phyloP scores from a whole-genome alignment of 2,329 filamentous ascomycete species.

The Fusarium sp. region DNA sequence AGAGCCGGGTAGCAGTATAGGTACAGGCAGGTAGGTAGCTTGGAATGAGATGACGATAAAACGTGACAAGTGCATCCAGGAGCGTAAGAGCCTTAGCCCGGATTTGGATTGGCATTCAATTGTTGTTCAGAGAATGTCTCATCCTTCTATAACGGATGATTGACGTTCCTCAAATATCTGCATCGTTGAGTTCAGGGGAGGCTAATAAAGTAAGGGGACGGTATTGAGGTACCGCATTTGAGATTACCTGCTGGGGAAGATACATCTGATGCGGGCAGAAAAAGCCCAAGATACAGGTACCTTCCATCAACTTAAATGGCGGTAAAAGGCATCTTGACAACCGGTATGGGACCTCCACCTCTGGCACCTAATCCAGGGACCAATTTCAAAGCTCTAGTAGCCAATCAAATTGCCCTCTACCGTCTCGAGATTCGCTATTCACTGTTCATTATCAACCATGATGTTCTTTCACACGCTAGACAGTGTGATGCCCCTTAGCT shows the following conservation, averaged over 20 bases:
- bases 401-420: slow-evolving; percentile 23
- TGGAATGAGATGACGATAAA: slow-evolving; percentile 14
- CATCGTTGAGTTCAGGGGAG: slow-evolving; percentile 30
- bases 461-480: slow-evolving; percentile 23
- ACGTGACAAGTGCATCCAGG: neutral
- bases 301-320: slow-evolving; percentile 28
- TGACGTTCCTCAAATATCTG: slow-evolving; percentile 34
- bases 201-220: slow-evolving; percentile 34
- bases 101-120: slow-evolving; percentile 25
- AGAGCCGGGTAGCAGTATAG: slow-evolving; percentile 10
- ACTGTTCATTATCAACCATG: slow-evolving; percentile 12
- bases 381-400: slow-evolving; percentile 16
- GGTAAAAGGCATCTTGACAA: slow-evolving; percentile 28
- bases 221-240: slow-evolving; percentile 12
- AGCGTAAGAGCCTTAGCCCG: slow-evolving; percentile 24
- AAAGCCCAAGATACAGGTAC: slow-evolving; percentile 19
- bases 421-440: slow-evolving; percentile 12
- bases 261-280: slow-evolving; percentile 22
- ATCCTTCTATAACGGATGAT: slow-evolving; percentile 31
- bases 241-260: slow-evolving; percentile 28
- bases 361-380: slow-evolving; percentile 35
- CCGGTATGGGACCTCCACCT: slow-evolving; percentile 26
- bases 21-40: neutral
- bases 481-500: slow-evolving; percentile 17
- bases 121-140: slow-evolving; percentile 21